A percentile compares a stretch with the other conserved stretches of the same genome.
phyloP scores from a whole-genome alignment of 2,329 filamentous ascomycete species.

The Ophiosphaerella herpotricha region DNA sequence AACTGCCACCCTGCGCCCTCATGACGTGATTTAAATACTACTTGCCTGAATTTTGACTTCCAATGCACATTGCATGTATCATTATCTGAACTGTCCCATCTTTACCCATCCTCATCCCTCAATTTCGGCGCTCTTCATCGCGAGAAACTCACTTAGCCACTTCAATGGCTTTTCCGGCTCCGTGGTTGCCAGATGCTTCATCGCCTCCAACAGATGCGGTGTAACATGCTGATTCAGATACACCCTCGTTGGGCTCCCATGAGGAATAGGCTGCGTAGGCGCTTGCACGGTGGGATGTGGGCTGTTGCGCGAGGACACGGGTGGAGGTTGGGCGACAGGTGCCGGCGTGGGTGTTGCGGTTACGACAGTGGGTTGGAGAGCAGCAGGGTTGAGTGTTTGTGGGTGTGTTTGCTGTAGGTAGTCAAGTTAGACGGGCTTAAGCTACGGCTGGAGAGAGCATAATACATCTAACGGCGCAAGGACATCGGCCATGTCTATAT shows the following conservation, averaged over 20 bases:
- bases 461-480: neutral
- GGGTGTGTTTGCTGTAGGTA: neutral
- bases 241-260: constrained; percentile 54
- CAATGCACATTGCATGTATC: neutral
- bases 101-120: constrained; percentile 41
- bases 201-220: constrained; percentile 56
- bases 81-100: neutral
- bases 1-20: constrained; percentile 10
- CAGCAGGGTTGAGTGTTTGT: neutral
- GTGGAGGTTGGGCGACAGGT: constrained; percentile 16
- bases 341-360: constrained; percentile 16
- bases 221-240: constrained; percentile 57
- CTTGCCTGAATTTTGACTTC: constrained; percentile 13
- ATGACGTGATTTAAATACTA: constrained; percentile 11
- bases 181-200: constrained; percentile 56
- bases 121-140: constrained; percentile 53
- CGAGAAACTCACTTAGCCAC: constrained; percentile 55
- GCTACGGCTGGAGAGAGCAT: neutral
- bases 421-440: neutral
- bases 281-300: constrained; percentile 39
- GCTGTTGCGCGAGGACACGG: constrained; percentile 40
- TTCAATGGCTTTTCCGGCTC: constrained; percentile 58
- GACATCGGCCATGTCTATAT: constrained; percentile 38
- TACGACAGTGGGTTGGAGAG: constrained; percentile 11
- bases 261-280: constrained; percentile 47